Evolutionary conservation across 305 asterid genomes (phyloP).

Genomic region (Fraxinus sp.): DNA sequence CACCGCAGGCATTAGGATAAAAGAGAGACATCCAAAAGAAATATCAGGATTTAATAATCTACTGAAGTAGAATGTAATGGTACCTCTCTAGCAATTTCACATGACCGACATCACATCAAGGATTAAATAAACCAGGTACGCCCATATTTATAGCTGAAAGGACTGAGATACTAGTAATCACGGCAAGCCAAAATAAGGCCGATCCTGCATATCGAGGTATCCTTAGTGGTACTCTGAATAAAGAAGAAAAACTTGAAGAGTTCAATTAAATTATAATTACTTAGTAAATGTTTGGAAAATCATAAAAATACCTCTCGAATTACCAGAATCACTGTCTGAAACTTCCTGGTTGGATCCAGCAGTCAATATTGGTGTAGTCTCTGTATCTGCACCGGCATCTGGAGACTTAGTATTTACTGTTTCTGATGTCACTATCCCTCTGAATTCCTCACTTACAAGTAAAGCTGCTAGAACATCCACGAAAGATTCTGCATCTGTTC

Average conservation of each 20-base stretch:
- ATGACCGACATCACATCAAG: constrained; percentile 39
- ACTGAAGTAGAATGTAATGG: constrained; percentile 15
- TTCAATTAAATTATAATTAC: constrained; percentile 3
- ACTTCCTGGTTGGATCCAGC: constrained; percentile 38
- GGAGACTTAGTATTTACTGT: constrained; percentile 45
- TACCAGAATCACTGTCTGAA: constrained; percentile 40
- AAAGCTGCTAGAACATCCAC: constrained; percentile 77
- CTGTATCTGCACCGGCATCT: constrained; percentile 32
- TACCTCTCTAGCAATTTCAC: background rate
- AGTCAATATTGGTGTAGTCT: constrained; percentile 36
- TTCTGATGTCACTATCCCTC: constrained; percentile 83
- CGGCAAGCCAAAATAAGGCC: constrained; percentile 69
- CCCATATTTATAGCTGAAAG: constrained; percentile 70
- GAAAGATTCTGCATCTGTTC: constrained; percentile 66
- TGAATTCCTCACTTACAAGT: constrained; percentile 88
- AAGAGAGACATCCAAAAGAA: background rate
- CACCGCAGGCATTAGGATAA: background rate
- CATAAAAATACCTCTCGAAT: constrained; percentile 52
- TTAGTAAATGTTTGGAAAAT: constrained; percentile 1
- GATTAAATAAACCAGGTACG: constrained; percentile 78
- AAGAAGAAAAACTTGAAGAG: constrained; percentile 8
- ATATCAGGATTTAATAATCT: constrained; percentile 3
- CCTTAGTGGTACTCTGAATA: background rate
- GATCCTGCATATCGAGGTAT: constrained; percentile 54
- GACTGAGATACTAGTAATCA: constrained; percentile 69